A percentile compares a stretch with the other conserved stretches of the same genome.
Evolutionary conservation across 2,329 filamentous ascomycete genomes (phyloP).

Genomic region (Hypoxylon sp.): DNA sequence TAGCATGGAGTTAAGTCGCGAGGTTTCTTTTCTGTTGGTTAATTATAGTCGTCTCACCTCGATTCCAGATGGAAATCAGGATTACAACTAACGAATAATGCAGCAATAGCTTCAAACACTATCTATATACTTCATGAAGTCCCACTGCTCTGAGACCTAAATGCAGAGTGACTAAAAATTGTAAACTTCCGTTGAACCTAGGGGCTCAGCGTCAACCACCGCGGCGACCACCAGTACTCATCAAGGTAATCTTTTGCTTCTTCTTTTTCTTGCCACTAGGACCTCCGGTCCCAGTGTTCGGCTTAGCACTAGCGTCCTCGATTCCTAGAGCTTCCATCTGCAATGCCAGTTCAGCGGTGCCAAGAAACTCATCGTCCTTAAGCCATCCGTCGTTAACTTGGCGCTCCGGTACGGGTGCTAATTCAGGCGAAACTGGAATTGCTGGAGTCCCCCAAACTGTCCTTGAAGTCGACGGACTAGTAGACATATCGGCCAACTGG

Average conservation of each 20-base stretch:
- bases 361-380: constrained; percentile 82
- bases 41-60: background rate
- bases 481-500: constrained; percentile 82
- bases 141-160: constrained; percentile 1
- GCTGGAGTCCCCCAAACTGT: constrained; percentile 95
- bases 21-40: constrained; percentile 1
- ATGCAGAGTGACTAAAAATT: background rate
- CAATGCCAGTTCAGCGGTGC: constrained; percentile 70
- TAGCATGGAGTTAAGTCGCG: background rate
- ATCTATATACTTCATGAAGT: constrained; percentile 4
- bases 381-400: constrained; percentile 85
- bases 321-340: constrained; percentile 71
- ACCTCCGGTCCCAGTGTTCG: constrained; percentile 45
- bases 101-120: constrained; percentile 1
- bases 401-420: constrained; percentile 60
- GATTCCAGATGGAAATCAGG: background rate
- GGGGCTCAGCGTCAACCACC: constrained; percentile 40
- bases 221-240: constrained; percentile 74
- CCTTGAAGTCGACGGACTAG: constrained; percentile 80
- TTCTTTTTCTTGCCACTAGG: constrained; percentile 75
- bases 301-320: constrained; percentile 49
- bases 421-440: constrained; percentile 72
- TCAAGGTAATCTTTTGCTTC: constrained; percentile 79
- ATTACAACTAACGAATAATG: constrained; percentile 1
- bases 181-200: background rate